Percentiles rank a stretch among this genome's conserved stretches.
Conservation (phyloP, 75 land plant species). For the Gnetum montanum region DNA sequence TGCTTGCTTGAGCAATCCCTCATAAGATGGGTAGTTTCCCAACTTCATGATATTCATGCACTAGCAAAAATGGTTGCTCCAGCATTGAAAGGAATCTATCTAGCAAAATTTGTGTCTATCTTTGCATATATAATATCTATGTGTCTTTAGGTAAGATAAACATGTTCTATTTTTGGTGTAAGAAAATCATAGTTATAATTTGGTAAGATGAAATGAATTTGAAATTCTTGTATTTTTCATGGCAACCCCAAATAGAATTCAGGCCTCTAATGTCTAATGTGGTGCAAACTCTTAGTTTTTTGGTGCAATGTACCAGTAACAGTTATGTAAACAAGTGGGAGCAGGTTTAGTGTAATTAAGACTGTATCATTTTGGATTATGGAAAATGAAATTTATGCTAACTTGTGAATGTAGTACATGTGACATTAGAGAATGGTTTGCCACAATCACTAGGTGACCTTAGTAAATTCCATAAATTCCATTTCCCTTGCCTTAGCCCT, state of each 20-base stretch:
- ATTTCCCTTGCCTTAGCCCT: too few relatives aligned
- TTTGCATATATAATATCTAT: conserved; percentile 64
- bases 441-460: too few relatives aligned
- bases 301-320: conserved; percentile 94
- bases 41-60: conserved; percentile 69
- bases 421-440: too few relatives aligned
- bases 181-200: too few relatives aligned
- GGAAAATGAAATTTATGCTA: too few relatives aligned
- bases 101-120: conserved; percentile 56
- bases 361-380: too few relatives aligned
- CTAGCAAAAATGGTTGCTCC: conserved; percentile 63
- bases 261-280: conserved; percentile 97
- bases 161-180: too few relatives aligned
- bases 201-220: not conserved
- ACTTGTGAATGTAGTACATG: too few relatives aligned
- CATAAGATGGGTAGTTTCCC: conserved; percentile 58
- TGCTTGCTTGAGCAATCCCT: conserved; percentile 44
- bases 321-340: too few relatives aligned
- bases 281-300: conserved; percentile 79
- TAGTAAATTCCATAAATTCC: too few relatives aligned
- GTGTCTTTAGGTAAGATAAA: conserved; percentile 61
- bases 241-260: conserved; percentile 75
- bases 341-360: too few relatives aligned
- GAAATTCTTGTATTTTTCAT: not conserved
- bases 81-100: conserved; percentile 58